phyloP scores from a whole-genome alignment of 1,284 basidiomycete species.

The Trichosporon coremiiforme region DNA sequence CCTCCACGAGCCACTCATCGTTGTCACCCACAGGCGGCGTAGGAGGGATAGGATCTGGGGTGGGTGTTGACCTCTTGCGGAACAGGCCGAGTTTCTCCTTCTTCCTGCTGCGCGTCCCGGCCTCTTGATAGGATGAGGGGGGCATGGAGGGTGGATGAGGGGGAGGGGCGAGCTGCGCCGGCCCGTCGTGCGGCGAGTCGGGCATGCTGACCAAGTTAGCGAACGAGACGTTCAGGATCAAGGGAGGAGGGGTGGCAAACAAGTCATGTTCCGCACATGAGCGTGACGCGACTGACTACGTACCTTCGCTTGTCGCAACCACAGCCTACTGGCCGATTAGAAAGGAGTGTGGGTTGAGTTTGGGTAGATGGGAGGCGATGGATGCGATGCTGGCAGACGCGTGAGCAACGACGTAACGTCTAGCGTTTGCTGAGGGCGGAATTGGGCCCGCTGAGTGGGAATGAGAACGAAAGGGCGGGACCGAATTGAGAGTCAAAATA shows the following conservation, averaged over 20 bases:
- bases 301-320: constrained; percentile 16
- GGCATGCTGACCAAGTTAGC: constrained; percentile 14
- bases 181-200: constrained; percentile 14
- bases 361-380: background rate
- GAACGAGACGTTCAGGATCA: background rate
- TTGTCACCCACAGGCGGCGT: constrained; percentile 35
- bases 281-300: constrained; percentile 4
- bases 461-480: constrained; percentile 9
- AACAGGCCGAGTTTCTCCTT: constrained; percentile 26
- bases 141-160: constrained; percentile 12
- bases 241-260: constrained; percentile 11
- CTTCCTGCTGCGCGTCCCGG: background rate
- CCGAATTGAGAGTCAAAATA: background rate
- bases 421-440: constrained; percentile 7
- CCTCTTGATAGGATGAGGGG: constrained; percentile 9
- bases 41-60: constrained; percentile 17
- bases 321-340: constrained; percentile 1
- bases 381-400: constrained; percentile 13
- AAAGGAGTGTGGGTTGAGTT: constrained; percentile 15
- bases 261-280: background rate
- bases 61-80: constrained; percentile 26
- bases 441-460: background rate
- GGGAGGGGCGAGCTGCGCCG: constrained; percentile 16
- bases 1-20: constrained; percentile 51
- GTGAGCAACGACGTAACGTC: constrained; percentile 18